Conservation (phyloP, 1,139 yeast genomes). For the Taphrina deformans region DNA sequence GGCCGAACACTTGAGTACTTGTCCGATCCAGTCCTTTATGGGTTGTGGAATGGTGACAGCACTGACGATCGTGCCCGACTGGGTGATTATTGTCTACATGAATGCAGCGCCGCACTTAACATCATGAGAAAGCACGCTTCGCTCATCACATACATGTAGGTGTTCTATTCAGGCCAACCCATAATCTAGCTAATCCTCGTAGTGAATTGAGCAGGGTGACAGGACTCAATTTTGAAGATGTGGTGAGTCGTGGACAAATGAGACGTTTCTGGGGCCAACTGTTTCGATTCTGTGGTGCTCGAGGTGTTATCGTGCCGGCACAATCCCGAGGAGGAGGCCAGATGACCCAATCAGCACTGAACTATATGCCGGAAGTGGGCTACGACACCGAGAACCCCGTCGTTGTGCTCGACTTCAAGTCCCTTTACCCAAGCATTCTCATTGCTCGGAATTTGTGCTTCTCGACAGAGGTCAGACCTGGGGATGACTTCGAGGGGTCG, state of each 20-base stretch:
- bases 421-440: slow-evolving; percentile 28
- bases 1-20: slow-evolving; percentile 19
- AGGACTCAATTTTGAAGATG: slow-evolving; percentile 27
- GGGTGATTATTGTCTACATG: slow-evolving; percentile 12
- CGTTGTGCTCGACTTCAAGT: slow-evolving; percentile 26
- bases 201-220: slow-evolving; percentile 24
- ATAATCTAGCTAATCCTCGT: neutral
- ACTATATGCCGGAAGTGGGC: slow-evolving; percentile 32
- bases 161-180: neutral
- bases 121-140: slow-evolving; percentile 22
- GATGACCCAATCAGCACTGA: slow-evolving; percentile 29
- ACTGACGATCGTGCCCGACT: slow-evolving; percentile 10
- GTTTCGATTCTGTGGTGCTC: slow-evolving; percentile 24
- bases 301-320: slow-evolving; percentile 22
- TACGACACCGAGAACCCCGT: slow-evolving; percentile 31
- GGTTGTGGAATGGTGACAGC: slow-evolving; percentile 10
- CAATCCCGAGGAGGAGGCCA: slow-evolving; percentile 17
- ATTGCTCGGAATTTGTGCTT: slow-evolving; percentile 30
- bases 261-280: slow-evolving; percentile 28
- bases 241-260: slow-evolving; percentile 28
- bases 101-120: slow-evolving; percentile 8
- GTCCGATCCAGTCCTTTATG: neutral
- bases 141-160: slow-evolving; percentile 23
- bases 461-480: slow-evolving; percentile 26
- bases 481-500: neutral